These are phyloP conservation scores for Rhizopogon salebrosus DNA, from an alignment of 768 basidiomycete genomes.

Conservation along the genomic window DNA sequence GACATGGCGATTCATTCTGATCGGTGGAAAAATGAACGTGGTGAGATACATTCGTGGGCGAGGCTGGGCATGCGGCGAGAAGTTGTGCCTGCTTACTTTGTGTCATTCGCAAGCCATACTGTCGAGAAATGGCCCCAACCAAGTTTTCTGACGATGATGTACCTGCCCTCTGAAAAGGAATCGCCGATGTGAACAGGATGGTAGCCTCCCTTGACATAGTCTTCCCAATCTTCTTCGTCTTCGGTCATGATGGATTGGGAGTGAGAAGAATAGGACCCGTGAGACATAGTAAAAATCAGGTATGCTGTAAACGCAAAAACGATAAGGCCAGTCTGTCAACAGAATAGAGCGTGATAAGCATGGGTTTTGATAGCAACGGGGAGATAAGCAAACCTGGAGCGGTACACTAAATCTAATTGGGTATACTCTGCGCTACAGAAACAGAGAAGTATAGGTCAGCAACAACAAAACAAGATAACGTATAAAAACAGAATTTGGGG, in stretches of 20 bases:
- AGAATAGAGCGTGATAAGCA: conserved; percentile 24
- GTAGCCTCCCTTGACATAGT: conserved; percentile 78
- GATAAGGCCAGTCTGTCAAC: conserved; percentile 21
- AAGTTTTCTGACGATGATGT: conserved; percentile 88
- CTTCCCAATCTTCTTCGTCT: conserved; percentile 93
- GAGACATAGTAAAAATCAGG: conserved; percentile 48
- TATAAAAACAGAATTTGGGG: background rate
- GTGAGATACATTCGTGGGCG: conserved; percentile 10
- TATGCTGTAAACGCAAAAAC: conserved; percentile 29
- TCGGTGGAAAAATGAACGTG: conserved; percentile 7
- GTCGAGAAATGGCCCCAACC: conserved; percentile 96
- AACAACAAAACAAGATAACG: background rate
- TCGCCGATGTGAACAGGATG: conserved; percentile 96
- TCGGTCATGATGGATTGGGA: conserved; percentile 80
- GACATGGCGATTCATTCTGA: conserved; percentile 91
- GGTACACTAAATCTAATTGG: conserved; percentile 15
- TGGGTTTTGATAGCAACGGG: conserved; percentile 16
- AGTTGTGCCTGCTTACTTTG: conserved; percentile 48
- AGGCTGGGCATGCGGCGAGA: background rate
- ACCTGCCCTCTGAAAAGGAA: conserved; percentile 80
- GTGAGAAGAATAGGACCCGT: conserved; percentile 70
- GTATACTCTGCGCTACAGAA: conserved; percentile 13
- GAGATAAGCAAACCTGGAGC: conserved; percentile 24
- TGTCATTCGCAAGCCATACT: conserved; percentile 84
- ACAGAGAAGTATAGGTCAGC: background rate